Percentiles rank a stretch among this genome's conserved stretches.
phyloP scores from a whole-genome alignment of 2,329 filamentous ascomycete species.

The Ophiostoma himal-ulmi region DNA sequence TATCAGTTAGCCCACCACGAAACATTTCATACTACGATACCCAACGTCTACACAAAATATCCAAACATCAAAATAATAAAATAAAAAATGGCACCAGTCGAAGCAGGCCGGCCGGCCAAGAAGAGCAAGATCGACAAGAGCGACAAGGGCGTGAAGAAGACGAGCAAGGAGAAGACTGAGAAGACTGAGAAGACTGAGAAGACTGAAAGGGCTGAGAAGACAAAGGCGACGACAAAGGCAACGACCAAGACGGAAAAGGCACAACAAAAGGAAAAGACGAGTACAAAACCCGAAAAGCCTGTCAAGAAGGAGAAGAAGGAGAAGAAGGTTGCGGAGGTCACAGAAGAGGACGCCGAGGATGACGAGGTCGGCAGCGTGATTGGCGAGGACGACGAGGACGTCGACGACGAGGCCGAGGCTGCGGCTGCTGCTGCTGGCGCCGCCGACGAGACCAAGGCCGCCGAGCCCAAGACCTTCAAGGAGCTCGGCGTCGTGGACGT shows the following conservation, averaged over 20 bases:
- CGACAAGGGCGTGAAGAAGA: slow-evolving; percentile 5
- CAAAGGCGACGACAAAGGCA: background rate
- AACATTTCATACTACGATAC: background rate
- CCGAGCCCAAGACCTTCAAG: slow-evolving; percentile 54
- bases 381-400: background rate
- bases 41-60: background rate
- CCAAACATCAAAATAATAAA: background rate
- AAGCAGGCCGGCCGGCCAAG: slow-evolving; percentile 42
- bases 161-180: background rate
- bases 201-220: background rate
- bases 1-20: background rate
- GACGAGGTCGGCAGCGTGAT: background rate
- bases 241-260: background rate
- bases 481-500: slow-evolving; percentile 76
- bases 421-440: background rate
- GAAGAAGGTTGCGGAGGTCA: background rate
- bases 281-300: background rate
- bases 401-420: background rate
- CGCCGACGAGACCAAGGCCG: background rate
- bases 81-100: background rate
- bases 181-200: background rate
- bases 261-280: slow-evolving; percentile 10
- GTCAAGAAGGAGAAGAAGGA: background rate
- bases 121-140: slow-evolving; percentile 38
- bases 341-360: background rate